Conservation (phyloP, 345 rosid genomes). For the Reutealis trisperma region DNA sequence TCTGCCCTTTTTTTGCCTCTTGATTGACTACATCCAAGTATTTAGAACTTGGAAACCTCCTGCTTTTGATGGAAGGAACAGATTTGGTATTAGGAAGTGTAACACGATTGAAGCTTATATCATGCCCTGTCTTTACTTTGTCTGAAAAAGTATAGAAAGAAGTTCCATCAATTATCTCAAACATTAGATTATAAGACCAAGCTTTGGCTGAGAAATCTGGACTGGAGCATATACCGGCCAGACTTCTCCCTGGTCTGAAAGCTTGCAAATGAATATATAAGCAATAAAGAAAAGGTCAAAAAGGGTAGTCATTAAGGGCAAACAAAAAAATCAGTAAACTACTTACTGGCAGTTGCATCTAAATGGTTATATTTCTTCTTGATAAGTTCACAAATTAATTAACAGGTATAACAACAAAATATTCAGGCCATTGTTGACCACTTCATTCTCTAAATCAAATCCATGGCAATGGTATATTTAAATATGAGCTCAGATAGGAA, state of each 20-base stretch:
- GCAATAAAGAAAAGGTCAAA: background rate
- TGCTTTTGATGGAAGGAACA: slow-evolving; percentile 39
- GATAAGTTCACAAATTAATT: background rate
- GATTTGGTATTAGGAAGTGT: slow-evolving; percentile 35
- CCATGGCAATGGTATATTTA: background rate
- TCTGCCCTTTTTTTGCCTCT: slow-evolving; percentile 43
- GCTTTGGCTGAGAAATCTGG: background rate
- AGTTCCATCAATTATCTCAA: slow-evolving; percentile 28
- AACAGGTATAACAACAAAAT: background rate
- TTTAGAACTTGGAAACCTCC: slow-evolving; percentile 44
- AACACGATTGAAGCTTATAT: slow-evolving; percentile 21
- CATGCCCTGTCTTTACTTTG: slow-evolving; percentile 51
- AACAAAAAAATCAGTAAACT: background rate
- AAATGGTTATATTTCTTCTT: background rate
- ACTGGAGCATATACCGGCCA: background rate
- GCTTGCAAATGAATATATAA: slow-evolving; percentile 2
- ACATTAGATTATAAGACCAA: background rate
- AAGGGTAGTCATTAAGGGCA: background rate
- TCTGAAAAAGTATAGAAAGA: slow-evolving; percentile 40
- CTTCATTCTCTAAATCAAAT: background rate
- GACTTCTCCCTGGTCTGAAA: background rate
- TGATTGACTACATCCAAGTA: slow-evolving; percentile 32
- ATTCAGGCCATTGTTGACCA: background rate
- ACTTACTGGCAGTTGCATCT: background rate
- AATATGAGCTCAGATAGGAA: slow-evolving; percentile 1